These are phyloP conservation scores for Aschersonia sp. DNA, from an alignment of 2,329 filamentous ascomycete genomes.

Conservation along the genomic window DNA sequence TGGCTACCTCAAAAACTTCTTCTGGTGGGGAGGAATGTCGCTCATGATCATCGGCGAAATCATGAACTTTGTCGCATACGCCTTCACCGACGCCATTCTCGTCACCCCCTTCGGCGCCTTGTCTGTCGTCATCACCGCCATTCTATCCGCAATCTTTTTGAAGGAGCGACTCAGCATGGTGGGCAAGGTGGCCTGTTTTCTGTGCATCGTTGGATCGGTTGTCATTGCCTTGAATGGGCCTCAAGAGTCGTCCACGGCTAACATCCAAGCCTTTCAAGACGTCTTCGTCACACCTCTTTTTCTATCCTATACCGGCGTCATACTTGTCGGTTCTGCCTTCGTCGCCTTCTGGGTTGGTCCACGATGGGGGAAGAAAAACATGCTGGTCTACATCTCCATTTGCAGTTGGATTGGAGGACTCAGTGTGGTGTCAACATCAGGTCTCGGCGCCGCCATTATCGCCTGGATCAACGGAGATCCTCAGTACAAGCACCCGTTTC, in stretches of 20 bases:
- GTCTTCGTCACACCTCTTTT: constrained; percentile 83
- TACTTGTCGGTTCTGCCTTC: constrained; percentile 59
- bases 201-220: constrained; percentile 85
- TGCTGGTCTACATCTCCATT: constrained; percentile 94
- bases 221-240: constrained; percentile 93
- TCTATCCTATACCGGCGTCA: constrained; percentile 67
- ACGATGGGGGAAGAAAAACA: constrained; percentile 86
- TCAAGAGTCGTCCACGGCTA: constrained; percentile 64
- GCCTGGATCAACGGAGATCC: constrained; percentile 67
- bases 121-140: constrained; percentile 81
- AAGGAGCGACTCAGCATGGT: constrained; percentile 94
- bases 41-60: constrained; percentile 95
- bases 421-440: constrained; percentile 90
- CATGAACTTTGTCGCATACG: constrained; percentile 95
- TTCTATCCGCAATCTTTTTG: constrained; percentile 85
- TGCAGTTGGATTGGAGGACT: constrained; percentile 90
- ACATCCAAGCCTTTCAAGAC: constrained; percentile 84
- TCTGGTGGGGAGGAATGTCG: constrained; percentile 93
- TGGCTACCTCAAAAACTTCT: constrained; percentile 87
- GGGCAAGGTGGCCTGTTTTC: constrained; percentile 89
- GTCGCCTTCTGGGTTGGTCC: constrained; percentile 73
- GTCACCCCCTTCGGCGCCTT: constrained; percentile 86
- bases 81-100: constrained; percentile 90
- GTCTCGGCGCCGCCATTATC: constrained; percentile 79
- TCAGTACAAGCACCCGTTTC: constrained; percentile 96